A percentile compares a stretch with the other conserved stretches of the same genome.
Conservation (phyloP, 352 stramenopile genomes). For the Globisporangium paroecandrum region DNA sequence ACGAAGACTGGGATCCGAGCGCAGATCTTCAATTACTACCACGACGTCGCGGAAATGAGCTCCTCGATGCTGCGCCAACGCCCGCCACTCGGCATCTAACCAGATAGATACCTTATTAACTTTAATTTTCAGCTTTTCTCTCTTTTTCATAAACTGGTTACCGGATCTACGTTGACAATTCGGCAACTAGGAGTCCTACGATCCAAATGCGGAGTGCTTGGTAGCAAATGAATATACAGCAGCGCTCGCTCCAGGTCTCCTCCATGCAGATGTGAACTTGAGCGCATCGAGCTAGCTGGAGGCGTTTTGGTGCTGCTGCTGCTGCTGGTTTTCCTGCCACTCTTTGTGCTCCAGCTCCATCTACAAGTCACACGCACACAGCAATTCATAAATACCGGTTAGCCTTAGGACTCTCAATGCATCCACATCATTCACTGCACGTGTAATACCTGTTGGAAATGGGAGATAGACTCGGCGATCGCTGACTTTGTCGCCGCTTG, state of each 20-base stretch:
- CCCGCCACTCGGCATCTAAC: background rate
- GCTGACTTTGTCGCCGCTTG: conserved; percentile 36
- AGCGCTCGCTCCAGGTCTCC: background rate
- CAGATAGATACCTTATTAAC: background rate
- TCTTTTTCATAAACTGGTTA: background rate
- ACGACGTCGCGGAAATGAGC: conserved; percentile 10
- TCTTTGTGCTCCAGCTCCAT: conserved; percentile 56
- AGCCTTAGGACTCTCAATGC: conserved; percentile 5
- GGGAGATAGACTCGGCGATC: conserved; percentile 43
- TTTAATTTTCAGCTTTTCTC: background rate
- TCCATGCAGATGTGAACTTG: background rate
- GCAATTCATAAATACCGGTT: conserved; percentile 19
- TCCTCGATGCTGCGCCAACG: conserved; percentile 8
- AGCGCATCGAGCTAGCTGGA: conserved; percentile 15
- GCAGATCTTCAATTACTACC: conserved; percentile 12
- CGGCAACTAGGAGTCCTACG: background rate
- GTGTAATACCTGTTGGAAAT: conserved; percentile 49
- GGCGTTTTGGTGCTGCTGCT: conserved; percentile 20
- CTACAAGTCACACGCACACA: conserved; percentile 23
- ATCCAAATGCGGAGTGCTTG: background rate
- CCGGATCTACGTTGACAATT: background rate
- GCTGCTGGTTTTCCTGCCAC: conserved; percentile 46
- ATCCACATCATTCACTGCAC: background rate
- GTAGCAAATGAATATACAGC: background rate
- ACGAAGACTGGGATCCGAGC: background rate